Evolutionary conservation across 1,139 yeast species (phyloP), one percentile per base, ranked within the genome.

Genomic region (Blastobotrys niveus): DNA sequence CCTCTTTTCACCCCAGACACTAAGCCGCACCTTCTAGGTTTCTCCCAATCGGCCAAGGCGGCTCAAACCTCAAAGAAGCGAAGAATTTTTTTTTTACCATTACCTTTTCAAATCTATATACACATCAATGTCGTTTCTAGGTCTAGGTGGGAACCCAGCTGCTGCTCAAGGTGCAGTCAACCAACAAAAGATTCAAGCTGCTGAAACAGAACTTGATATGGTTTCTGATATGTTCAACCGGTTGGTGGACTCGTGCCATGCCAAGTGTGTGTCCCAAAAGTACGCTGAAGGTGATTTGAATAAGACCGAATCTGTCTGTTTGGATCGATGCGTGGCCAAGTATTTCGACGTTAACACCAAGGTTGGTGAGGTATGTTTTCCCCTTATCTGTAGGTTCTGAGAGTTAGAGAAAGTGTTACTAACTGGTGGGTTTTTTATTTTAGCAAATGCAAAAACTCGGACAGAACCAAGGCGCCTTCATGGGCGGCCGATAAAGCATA

Each of bases 211-310:
- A 68, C 77, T 89, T 56, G 97, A 89, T 64, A 82, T 89, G 82
- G 96, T 89, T 57, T 88, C 96, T 25, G 95, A 93, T 56, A 88
- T 89, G 96, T 89, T 89, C 79, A 89, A 89, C 77, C 80, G 82
- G 59, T 64, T 76, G 53, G 80, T 77, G 18, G 88, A 82, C 57
- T 84, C 88, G 59, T 91, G 99, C 67, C 94, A 91, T 67, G 67
- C 72, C 59, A 91, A 91, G 71, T 91, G 99, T 71, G 84, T 91
- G 63, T 39, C 56, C 44, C 71, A 70, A 60, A 72, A 72, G 64
- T 89, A 89, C 71, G 62, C 66, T 48, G 93, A 86, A 48, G 84
- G 91, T 46, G 93, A 83, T 27, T 73, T 91, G 54, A 76, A 76
- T 69, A 87, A 86, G 72, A 80, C 76, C 60, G 98, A 91, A 70